Evolutionary conservation across 2,329 filamentous ascomycete genomes (phyloP), one percentile per base, ranked within the genome.

Genomic region (Penicillium sp.): DNA sequence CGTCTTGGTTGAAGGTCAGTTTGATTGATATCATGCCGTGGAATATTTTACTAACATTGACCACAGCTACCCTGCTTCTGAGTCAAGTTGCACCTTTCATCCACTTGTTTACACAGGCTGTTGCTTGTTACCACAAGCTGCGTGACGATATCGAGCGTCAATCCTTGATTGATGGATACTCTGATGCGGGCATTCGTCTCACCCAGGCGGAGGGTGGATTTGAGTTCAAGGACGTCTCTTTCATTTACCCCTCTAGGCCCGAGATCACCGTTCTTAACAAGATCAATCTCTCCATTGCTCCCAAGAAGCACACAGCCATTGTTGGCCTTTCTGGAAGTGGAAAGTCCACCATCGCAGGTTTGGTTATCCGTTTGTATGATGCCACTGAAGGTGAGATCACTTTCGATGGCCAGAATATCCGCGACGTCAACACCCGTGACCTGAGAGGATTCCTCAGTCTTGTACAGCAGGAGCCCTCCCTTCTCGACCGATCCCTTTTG

Each of bases 281-380:
- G 25, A 58, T 75, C 41, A 65, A 57, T 21, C 53, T 67, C 13
- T 59, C 56, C 5, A 58, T 67, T 51, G 69, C 75, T 23, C 75
- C 77, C 1, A 81, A 82, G 10, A 76, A 83, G n/a, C 82, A 79
- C 48, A 74, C 80, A 6, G 82, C 81, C 0, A 69, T 85, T 23
- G 82, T 85, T 3, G 82, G 82, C 21, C 77, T 81, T 0, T 82
- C 78, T 2, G 82, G 83, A 15, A 82, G 80, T 55, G 82, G 82
- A 7, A 75, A 91, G 74, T 88, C 86, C 0, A 89, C 85, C n/a
- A 86, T 89, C 37, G 83, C 92, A 27, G 74, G 74, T 4, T 74
- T 84, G 0, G 71, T 83, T 15, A 78, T 82, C 55, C 73, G 85
- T 8, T 90, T 93, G 71, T 93, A 93, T 71, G 83, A 89, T 45